These are phyloP conservation scores for Zizania palustris DNA, from an alignment of 202 grass and related monocot genomes.

Conservation along the genomic window DNA sequence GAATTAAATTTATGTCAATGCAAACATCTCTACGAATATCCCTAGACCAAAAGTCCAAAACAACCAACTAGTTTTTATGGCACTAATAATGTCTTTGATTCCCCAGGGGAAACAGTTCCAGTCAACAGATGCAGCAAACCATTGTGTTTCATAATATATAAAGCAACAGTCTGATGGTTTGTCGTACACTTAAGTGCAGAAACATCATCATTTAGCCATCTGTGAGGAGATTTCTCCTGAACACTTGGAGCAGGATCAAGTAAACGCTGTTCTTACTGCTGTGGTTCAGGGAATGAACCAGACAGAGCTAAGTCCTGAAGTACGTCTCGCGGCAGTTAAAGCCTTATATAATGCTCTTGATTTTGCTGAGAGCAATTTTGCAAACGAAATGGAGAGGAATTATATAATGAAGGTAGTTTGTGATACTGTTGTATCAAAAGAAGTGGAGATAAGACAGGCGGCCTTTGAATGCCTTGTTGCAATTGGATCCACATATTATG, in stretches of 20 bases:
- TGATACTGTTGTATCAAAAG: constrained; percentile 68
- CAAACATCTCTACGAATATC: neutral
- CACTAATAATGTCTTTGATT: neutral
- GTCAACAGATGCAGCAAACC: neutral
- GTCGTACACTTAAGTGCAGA: neutral
- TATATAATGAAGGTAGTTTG: constrained; percentile 87
- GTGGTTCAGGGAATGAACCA: constrained; percentile 93
- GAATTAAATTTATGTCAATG: neutral
- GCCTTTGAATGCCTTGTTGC: constrained; percentile 73
- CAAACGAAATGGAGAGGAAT: constrained; percentile 84
- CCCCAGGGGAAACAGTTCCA: neutral
- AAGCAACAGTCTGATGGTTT: neutral
- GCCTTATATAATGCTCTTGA: constrained; percentile 86
- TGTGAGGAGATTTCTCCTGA: constrained; percentile 86
- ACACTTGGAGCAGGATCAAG: constrained; percentile 85
- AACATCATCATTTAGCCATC: constrained; percentile 6
- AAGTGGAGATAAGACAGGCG: constrained; percentile 67
- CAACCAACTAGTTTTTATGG: no score
- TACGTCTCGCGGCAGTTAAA: constrained; percentile 81
- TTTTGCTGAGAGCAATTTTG: constrained; percentile 89
- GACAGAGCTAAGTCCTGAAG: constrained; percentile 69
- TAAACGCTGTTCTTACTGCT: constrained; percentile 91
- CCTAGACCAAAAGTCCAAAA: neutral
- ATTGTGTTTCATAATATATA: neutral
- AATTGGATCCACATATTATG: constrained; percentile 75